Conservation (phyloP, 345 rosid species). For the Rhizophora apiculata region DNA sequence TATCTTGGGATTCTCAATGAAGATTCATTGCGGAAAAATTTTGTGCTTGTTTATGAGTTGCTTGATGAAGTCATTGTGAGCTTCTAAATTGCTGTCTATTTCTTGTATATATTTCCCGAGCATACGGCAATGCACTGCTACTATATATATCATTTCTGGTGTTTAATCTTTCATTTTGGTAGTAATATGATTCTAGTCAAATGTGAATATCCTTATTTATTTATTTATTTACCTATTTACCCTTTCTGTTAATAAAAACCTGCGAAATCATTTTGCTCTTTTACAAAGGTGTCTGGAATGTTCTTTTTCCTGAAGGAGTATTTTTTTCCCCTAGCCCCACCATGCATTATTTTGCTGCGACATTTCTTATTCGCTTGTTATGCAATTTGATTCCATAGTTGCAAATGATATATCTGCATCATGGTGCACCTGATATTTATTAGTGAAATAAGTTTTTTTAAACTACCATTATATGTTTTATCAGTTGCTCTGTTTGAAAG, state of each 20-base stretch:
- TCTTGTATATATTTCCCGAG: background rate
- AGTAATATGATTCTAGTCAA: background rate
- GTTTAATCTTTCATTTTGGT: background rate
- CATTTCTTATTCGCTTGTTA: background rate
- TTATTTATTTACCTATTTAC: background rate
- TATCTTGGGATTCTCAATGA: slow-evolving; percentile 94
- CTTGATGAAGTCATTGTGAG: slow-evolving; percentile 98
- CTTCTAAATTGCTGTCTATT: slow-evolving; percentile 10
- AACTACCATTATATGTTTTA: slow-evolving; percentile 1
- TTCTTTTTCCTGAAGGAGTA: background rate
- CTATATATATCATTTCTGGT: background rate
- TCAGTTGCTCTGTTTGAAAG: background rate
- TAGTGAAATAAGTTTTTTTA: slow-evolving; percentile 3
- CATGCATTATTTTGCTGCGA: background rate
- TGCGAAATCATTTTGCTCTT: background rate
- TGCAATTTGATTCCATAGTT: background rate
- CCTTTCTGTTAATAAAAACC: background rate
- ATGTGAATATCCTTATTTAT: background rate
- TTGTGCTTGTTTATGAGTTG: slow-evolving; percentile 92
- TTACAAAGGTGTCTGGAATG: background rate
- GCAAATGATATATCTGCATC: background rate
- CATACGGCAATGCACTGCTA: background rate
- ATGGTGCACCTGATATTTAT: background rate
- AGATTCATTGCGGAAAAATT: slow-evolving; percentile 88
- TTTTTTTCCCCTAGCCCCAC: background rate